Percentiles rank a stretch among this genome's conserved stretches.
Conservation (phyloP, 1,284 basidiomycete genomes). For the Mycosarcoma maydis region DNA sequence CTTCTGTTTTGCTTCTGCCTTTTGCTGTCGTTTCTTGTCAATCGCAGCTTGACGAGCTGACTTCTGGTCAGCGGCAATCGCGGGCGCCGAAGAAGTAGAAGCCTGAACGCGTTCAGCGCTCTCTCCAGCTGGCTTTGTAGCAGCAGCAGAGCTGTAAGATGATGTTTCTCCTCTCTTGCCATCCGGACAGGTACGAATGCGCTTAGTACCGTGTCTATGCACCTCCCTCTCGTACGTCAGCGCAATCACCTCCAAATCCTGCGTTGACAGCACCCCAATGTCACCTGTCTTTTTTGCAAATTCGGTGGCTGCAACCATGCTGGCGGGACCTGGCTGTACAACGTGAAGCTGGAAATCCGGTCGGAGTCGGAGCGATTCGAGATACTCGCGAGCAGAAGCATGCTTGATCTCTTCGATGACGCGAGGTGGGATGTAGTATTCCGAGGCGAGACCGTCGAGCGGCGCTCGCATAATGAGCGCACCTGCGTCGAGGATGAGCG, state of each 20-base stretch:
- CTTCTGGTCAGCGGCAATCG: conserved; percentile 1
- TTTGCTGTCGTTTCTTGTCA: conserved; percentile 43
- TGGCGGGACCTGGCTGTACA: conserved; percentile 58
- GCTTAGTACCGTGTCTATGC: conserved; percentile 70
- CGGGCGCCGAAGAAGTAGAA: conserved; percentile 6
- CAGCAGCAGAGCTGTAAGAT: background rate
- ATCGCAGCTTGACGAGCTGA: conserved; percentile 32
- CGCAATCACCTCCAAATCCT: conserved; percentile 91
- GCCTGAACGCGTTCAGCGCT: conserved; percentile 18
- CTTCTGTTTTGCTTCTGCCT: conserved; percentile 32
- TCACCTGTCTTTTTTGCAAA: conserved; percentile 97
- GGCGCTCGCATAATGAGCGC: conserved; percentile 61
- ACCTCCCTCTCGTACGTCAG: conserved; percentile 82
- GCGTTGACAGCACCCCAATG: conserved; percentile 87
- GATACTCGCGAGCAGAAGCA: conserved; percentile 57
- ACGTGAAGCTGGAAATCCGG: conserved; percentile 58
- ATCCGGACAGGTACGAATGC: conserved; percentile 70
- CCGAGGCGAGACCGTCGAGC: conserved; percentile 56
- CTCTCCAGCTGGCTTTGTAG: conserved; percentile 6
- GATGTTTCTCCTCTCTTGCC: conserved; percentile 51
- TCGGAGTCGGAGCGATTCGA: conserved; percentile 54
- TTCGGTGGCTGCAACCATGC: conserved; percentile 76
- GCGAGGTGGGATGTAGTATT: conserved; percentile 60
- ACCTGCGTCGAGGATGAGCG: conserved; percentile 63
- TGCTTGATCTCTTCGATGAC: conserved; percentile 65